These are phyloP conservation scores for Microbotryomycetes sp. DNA, from an alignment of 1,284 basidiomycete genomes.

Conservation along the genomic window DNA sequence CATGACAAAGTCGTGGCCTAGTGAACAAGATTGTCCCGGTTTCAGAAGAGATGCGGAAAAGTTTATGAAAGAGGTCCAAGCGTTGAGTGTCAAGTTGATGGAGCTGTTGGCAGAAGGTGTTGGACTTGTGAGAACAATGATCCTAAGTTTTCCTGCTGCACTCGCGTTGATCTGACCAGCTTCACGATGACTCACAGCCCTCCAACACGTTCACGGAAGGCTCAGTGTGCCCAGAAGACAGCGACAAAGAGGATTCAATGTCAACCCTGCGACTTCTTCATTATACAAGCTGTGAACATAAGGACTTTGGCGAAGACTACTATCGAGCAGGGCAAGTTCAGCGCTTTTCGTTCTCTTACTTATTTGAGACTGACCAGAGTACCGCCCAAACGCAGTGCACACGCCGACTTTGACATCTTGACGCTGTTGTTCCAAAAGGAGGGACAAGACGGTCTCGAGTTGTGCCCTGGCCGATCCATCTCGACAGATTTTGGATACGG, in stretches of 20 bases:
- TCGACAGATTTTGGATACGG: constrained; percentile 34
- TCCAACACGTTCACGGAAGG: constrained; percentile 36
- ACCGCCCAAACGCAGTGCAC: constrained; percentile 21
- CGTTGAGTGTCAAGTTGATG: constrained; percentile 34
- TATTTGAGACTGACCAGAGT: too few relatives aligned
- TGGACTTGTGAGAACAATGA: constrained; percentile 20
- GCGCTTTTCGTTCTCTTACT: neutral
- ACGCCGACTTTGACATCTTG: constrained; percentile 39
- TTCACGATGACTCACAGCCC: constrained; percentile 7
- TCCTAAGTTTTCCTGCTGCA: neutral
- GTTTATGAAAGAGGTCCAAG: constrained; percentile 34
- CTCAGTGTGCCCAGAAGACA: constrained; percentile 26
- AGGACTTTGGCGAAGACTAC: constrained; percentile 31
- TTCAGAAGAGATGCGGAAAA: constrained; percentile 21
- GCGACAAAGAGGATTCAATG: constrained; percentile 34
- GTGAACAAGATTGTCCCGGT: constrained; percentile 28
- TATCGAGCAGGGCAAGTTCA: constrained; percentile 28
- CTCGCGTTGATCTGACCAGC: too few relatives aligned
- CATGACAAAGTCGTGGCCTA: constrained; percentile 33
- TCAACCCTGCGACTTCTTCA: constrained; percentile 37
- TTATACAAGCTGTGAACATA: constrained; percentile 35
- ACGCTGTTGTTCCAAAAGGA: constrained; percentile 39
- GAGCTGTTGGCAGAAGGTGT: constrained; percentile 37
- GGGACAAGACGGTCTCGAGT: constrained; percentile 37
- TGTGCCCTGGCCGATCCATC: constrained; percentile 36